phyloP scores from a whole-genome alignment of 208 protist genomes.

The Novymonas esmeraldas region DNA sequence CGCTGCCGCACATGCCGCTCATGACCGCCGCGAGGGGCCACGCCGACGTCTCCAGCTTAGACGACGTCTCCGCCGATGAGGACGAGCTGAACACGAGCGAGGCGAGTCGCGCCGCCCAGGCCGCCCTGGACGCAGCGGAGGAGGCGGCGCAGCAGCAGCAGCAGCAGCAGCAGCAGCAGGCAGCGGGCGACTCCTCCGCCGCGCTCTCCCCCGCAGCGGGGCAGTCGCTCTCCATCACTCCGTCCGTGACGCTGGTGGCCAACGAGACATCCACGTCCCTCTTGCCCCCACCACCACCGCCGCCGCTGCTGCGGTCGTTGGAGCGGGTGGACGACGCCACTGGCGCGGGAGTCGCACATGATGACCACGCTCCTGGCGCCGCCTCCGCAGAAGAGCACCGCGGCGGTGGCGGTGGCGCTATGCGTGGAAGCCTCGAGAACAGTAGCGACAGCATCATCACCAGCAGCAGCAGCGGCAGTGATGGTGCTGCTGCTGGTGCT shows the following conservation, averaged over 20 bases:
- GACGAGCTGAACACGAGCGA: slow-evolving; percentile 19
- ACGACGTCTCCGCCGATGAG: slow-evolving; percentile 6
- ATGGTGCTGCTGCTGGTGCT: too few species aligned
- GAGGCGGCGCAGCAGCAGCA: slow-evolving; percentile 1
- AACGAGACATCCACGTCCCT: neutral
- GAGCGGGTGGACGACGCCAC: too few species aligned
- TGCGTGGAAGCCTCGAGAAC: neutral
- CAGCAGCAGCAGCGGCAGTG: too few species aligned
- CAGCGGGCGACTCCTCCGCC: neutral
- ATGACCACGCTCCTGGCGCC: too few species aligned
- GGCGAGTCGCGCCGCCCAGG: slow-evolving; percentile 25
- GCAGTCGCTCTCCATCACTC: neutral
- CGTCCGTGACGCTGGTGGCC: neutral
- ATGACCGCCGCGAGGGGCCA: neutral
- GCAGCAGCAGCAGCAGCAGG: neutral
- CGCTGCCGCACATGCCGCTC: neutral
- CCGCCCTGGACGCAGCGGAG: slow-evolving; percentile 33
- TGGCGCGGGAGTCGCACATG: too few species aligned
- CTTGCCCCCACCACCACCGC: neutral
- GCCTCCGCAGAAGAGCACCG: neutral
- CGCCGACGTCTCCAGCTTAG: neutral
- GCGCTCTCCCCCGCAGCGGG: neutral
- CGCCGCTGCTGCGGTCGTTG: neutral
- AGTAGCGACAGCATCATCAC: neutral
- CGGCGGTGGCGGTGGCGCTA: neutral